Evolutionary conservation across 106 monocot genomes (phyloP).

Genomic region (Allium cepa): DNA sequence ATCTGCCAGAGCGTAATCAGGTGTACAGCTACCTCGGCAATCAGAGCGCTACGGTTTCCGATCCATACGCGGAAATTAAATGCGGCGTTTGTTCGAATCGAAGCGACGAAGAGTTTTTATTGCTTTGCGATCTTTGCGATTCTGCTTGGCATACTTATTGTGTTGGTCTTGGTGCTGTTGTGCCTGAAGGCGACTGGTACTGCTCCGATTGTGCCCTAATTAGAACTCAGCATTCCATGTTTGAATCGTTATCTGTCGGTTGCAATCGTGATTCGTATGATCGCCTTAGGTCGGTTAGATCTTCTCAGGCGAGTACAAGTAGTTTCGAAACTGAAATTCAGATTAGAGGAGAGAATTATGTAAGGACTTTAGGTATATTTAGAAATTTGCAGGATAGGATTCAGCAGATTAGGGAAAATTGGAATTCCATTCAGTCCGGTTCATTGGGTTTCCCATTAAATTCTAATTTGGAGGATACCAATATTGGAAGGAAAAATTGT

Average conservation of each 20-base stretch:
- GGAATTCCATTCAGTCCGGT: constrained; percentile 45
- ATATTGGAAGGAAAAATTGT: background rate
- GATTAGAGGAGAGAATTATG: constrained; percentile 7
- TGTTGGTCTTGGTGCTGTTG: constrained; percentile 39
- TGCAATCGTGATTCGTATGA: constrained; percentile 12
- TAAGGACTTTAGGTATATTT: constrained; percentile 30
- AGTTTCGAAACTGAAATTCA: background rate
- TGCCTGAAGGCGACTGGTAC: constrained; percentile 88
- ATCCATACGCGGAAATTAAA: constrained; percentile 40
- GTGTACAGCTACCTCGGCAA: constrained; percentile 43
- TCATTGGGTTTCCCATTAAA: constrained; percentile 41
- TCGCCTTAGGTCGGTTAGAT: background rate
- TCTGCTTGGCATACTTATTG: constrained; percentile 74
- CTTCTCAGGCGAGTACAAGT: constrained; percentile 7
- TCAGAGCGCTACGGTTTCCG: constrained; percentile 22
- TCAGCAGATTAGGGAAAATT: constrained; percentile 51
- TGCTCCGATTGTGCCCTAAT: constrained; percentile 54
- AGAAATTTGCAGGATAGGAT: constrained; percentile 38
- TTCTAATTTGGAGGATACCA: background rate
- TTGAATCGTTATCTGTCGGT: constrained; percentile 19
- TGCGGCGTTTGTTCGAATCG: constrained; percentile 43
- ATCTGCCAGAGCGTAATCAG: constrained; percentile 61
- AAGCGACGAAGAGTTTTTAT: constrained; percentile 48
- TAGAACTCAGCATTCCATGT: constrained; percentile 36
- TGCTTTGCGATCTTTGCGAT: constrained; percentile 81